Conservation (phyloP, 2,329 filamentous ascomycete species). For the Diaporthe batatas region DNA sequence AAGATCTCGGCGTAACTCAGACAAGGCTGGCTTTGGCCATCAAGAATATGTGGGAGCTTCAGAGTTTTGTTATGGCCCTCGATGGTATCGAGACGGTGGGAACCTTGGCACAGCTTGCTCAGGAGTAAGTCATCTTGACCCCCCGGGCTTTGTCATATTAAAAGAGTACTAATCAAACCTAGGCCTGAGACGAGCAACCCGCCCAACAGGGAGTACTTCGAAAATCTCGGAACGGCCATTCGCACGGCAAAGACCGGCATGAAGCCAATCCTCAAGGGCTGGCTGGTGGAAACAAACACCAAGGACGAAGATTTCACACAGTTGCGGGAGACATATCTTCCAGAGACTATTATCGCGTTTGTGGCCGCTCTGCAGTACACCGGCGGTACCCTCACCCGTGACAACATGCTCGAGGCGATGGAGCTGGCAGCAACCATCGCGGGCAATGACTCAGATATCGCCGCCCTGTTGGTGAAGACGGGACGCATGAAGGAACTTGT, state of each 20-base stretch:
- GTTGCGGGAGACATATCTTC: conserved; percentile 84
- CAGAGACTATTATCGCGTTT: conserved; percentile 88
- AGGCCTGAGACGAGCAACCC: conserved; percentile 50
- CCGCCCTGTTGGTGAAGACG: conserved; percentile 72
- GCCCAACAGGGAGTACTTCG: conserved; percentile 64
- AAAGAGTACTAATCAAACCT: conserved; percentile 47
- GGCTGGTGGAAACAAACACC: conserved; percentile 67
- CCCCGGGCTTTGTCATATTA: too few relatives aligned
- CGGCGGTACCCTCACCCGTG: conserved; percentile 79
- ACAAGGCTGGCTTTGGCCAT: conserved; percentile 56
- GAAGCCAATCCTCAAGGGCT: conserved; percentile 72
- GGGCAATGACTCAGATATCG: conserved; percentile 75
- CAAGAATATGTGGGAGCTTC: conserved; percentile 74
- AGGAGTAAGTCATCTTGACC: conserved; percentile 59
- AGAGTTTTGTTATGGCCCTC: conserved; percentile 74
- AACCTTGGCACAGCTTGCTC: conserved; percentile 64
- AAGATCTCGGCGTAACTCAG: conserved; percentile 57
- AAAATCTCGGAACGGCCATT: conserved; percentile 66
- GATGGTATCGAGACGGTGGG: conserved; percentile 78
- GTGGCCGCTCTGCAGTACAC: conserved; percentile 84
- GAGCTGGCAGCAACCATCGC: conserved; percentile 84
- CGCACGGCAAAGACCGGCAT: conserved; percentile 69
- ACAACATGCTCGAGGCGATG: conserved; percentile 86
- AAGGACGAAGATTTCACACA: conserved; percentile 72
- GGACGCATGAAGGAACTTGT: conserved; percentile 82